Evolutionary conservation across 1,284 basidiomycete genomes (phyloP), one percentile per base, ranked within the genome.

Genomic region (Limonomyces culmigenus): DNA sequence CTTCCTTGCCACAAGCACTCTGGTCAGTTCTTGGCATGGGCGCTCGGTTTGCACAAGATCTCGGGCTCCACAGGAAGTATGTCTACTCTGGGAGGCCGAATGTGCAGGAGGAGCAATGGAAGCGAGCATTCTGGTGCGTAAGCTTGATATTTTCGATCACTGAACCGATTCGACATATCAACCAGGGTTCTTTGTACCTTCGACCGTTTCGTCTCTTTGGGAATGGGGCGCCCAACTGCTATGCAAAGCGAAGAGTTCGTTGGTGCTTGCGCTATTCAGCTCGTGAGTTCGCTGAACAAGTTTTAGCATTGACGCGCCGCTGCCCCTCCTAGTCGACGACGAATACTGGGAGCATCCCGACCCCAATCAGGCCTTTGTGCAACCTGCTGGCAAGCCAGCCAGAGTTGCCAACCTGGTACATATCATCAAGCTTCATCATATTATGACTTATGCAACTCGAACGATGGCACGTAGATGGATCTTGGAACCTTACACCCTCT

Each of bases 1-100:
- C 61, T 36, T 63, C 65, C 2, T 59, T 64, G 2, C 63, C 65
- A 0, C 67, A 70, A 41, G 55, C 63, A 17, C 61, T 61, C 38
- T 74, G 70, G 70, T 58, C 65, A 2, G 50, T 67, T 15, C 57
- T 63, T 14, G 65, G 68, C 1, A 52, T 67, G 23, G 71, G 69
- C n/a, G 52, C 74, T 29, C 62, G 68, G 3, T 54, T 64, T 16
- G 60, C 62, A 2, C 56, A 65, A 41, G 63, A 65, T 37, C 52
- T 63, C 12, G 63, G 63, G 25, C 58, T 53, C 15, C 59, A 66
- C 36, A 46, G 60, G 15, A 49, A 53, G 37, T 54, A 54, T 39
- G 48, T 52, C 19, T 61, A 59, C 41, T 44, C 43, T 23, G 17
- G 36, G n/a, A 36, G 42, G 18, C 42, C 44, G 16, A 49, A 44